Percentiles rank a stretch among this genome's conserved stretches.
Conservation (phyloP, 768 basidiomycete species). For the Trametes villosa region DNA sequence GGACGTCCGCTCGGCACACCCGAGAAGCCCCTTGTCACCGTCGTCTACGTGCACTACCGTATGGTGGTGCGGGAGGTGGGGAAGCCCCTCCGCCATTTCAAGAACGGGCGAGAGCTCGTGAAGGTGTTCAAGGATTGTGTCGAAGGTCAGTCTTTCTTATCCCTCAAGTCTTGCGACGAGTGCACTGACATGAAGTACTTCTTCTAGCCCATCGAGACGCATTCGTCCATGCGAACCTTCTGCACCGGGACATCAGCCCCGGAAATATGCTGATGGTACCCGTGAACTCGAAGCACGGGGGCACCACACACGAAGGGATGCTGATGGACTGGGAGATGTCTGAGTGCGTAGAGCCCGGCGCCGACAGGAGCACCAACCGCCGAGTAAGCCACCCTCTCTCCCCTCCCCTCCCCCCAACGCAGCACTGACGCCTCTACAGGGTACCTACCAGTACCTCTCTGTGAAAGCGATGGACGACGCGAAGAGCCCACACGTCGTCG, state of each 20-base stretch:
- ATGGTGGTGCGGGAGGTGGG: conserved; percentile 16
- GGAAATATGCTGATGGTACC: conserved; percentile 1
- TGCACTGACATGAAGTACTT: not conserved
- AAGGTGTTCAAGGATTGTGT: not conserved
- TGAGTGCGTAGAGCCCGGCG: not conserved
- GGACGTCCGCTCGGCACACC: not conserved
- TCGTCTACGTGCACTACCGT: conserved; percentile 9
- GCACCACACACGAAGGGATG: not conserved
- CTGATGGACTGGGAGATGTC: conserved; percentile 3
- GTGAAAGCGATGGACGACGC: not conserved
- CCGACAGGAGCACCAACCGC: not conserved
- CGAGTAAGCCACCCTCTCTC: not conserved
- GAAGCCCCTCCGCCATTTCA: not conserved
- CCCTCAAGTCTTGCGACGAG: no score
- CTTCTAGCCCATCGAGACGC: not conserved
- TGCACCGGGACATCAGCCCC: not conserved
- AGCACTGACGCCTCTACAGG: not conserved
- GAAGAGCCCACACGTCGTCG: not conserved
- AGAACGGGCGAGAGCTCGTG: not conserved
- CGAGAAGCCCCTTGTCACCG: not conserved
- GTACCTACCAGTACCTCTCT: not conserved
- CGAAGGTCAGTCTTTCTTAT: not conserved
- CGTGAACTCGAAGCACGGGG: not conserved
- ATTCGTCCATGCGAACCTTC: not conserved
- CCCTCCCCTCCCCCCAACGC: not conserved